Evolutionary conservation across 2,329 filamentous ascomycete species (phyloP).

Genomic region (Rhinocladiella similis): DNA sequence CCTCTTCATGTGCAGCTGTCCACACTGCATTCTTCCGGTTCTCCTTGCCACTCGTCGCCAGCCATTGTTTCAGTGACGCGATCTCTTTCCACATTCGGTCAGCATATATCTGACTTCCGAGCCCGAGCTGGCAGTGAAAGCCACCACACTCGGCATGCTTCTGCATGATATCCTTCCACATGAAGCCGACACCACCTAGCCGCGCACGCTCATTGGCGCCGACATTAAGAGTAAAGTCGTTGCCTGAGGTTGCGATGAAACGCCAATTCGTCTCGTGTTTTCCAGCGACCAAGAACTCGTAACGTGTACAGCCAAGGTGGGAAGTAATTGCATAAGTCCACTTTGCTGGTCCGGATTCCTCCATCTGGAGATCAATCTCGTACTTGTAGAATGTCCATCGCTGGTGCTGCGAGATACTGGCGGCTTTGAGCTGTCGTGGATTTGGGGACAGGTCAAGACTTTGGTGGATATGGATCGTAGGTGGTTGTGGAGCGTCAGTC

Average conservation of each 20-base stretch:
- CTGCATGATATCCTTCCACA: constrained; percentile 99
- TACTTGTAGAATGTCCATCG: constrained; percentile 96
- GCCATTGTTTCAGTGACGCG: constrained; percentile 90
- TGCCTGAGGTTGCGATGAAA: constrained; percentile 93
- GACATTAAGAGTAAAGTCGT: constrained; percentile 89
- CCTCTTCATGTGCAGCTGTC: constrained; percentile 93
- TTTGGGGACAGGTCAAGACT: constrained; percentile 90
- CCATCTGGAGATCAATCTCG: constrained; percentile 86
- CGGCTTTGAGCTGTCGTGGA: constrained; percentile 78
- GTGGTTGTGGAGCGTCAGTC: constrained; percentile 86
- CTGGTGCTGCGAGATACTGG: constrained; percentile 84
- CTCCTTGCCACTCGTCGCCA: constrained; percentile 88
- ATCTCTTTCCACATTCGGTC: constrained; percentile 97
- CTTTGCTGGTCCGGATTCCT: constrained; percentile 71
- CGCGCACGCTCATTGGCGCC: constrained; percentile 81
- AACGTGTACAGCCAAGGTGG: constrained; percentile 93
- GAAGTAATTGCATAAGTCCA: constrained; percentile 99
- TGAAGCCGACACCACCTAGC: constrained; percentile 85
- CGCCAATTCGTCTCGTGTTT: constrained; percentile 90
- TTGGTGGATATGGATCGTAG: constrained; percentile 92
- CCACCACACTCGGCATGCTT: constrained; percentile 96
- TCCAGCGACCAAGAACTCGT: constrained; percentile 93
- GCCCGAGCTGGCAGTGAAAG: constrained; percentile 88
- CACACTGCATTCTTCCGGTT: constrained; percentile 86
- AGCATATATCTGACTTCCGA: constrained; percentile 93